These are phyloP conservation scores for Trichoderma atroviride DNA, from an alignment of 2,329 filamentous ascomycete genomes.

Conservation along the genomic window DNA sequence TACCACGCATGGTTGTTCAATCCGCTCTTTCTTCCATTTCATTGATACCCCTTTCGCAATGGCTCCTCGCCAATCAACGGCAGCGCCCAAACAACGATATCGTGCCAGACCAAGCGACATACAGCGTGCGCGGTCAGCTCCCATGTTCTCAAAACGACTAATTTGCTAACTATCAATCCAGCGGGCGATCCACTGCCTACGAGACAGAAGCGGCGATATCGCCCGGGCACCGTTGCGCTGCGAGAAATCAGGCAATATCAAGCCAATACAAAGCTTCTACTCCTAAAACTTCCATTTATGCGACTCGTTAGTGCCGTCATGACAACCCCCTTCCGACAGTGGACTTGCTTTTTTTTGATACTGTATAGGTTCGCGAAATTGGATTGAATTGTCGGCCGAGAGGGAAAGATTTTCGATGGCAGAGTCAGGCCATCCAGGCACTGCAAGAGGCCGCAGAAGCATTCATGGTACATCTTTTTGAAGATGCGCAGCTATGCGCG, in stretches of 20 bases:
- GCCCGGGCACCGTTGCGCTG: conserved; percentile 81
- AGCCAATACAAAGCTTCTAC: conserved; percentile 82
- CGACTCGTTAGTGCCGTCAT: conserved; percentile 56
- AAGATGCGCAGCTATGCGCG: conserved; percentile 80
- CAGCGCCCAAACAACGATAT: conserved; percentile 28
- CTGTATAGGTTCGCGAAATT: conserved; percentile 61
- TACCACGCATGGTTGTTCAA: conserved; percentile 11
- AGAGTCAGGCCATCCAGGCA: conserved; percentile 90
- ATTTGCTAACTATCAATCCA: conserved; percentile 41
- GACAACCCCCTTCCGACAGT: not conserved
- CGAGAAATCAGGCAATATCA: conserved; percentile 92
- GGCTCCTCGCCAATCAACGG: conserved; percentile 18
- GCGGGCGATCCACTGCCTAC: conserved; percentile 74
- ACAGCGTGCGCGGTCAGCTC: conserved; percentile 41
- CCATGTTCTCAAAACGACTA: not conserved
- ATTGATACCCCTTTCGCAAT: conserved; percentile 13
- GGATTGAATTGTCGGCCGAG: conserved; percentile 64
- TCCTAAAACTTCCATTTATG: conserved; percentile 79
- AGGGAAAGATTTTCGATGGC: conserved; percentile 82
- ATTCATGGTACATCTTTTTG: conserved; percentile 94
- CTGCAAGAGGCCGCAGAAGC: conserved; percentile 96
- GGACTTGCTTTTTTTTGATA: conserved; percentile 4
- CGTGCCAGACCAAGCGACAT: conserved; percentile 43
- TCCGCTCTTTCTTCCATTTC: not conserved
- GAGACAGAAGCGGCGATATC: conserved; percentile 65